Base-by-base conservation (phyloP, 164 flowering plant species). In the Taxillus chinensis region DNA sequence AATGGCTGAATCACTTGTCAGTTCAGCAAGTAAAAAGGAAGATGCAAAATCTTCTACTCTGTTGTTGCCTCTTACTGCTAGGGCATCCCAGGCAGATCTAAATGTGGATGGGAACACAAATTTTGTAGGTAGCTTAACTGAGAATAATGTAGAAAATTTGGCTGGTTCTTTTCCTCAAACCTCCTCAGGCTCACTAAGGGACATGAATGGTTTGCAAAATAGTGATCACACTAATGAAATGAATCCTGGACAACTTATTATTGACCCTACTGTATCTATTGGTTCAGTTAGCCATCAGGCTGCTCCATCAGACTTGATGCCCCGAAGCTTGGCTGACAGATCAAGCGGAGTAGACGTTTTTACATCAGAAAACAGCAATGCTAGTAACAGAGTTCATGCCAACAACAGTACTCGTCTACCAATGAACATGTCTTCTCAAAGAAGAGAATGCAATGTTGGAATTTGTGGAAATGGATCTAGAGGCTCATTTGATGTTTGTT, bases 301-400 rank as follows among this genome's bases (percentile, higher is more conserved):
- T 61, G 76, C 70, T 51, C 68, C 70, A 54, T 73, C 77, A 62
- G 74, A 70, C 50, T 48, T 74, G 16, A 67, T 70, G 45, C 66
- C 61, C 48, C 82, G 60, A 62, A 68, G 62, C 59, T 62, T 66
- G 42, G 67, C 62, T 68, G 79, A 69, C 16, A 76, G 67, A 54
- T 73, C 81, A 51, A 64, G 51, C 67, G 59, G 61, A 6, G 37
- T 56, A 16, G 80, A 76, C 52, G 27, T 56, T 58, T 65, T 68
- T 59, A 60, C 72, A 3, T 73, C 68, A 13, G 70, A 61, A 57
- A 68, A 62, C 61, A 65, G 49, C 45, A 64, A 17, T 41, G 55
- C 39, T 41, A 55, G 65, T 70, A 58, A 45, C 50, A 58, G 45
- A 56, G 72, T 41, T 57, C 71, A 68, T 57, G 66, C 63, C 62